Evolutionary conservation across 179 eudicot species (phyloP).

Genomic region (Beta corolliflora): DNA sequence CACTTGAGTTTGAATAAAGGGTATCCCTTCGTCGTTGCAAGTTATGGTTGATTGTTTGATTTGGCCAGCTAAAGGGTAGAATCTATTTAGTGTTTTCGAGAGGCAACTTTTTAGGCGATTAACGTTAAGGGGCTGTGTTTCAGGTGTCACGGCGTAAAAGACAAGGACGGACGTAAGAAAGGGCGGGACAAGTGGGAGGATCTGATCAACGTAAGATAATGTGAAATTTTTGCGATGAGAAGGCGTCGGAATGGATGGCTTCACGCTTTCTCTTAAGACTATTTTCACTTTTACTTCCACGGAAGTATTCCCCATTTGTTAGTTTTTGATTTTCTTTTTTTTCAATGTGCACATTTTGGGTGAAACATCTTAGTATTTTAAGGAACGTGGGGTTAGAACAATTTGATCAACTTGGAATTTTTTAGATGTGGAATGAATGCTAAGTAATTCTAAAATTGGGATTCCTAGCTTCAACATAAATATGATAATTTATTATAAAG

Average conservation of each 20-base stretch:
- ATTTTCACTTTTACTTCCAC: not conserved
- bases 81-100: not conserved
- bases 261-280: conserved; percentile 9
- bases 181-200: conserved; percentile 4
- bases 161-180: conserved; percentile 7
- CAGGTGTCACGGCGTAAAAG: not conserved
- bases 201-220: conserved; percentile 9
- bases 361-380: too few relatives aligned
- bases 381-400: too few relatives aligned
- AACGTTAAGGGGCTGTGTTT: not conserved
- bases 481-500: too few relatives aligned
- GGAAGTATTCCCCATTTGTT: not conserved
- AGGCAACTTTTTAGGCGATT: conserved; percentile 1
- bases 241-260: conserved; percentile 17
- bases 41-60: not conserved
- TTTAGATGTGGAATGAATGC: too few relatives aligned
- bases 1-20: conserved; percentile 14
- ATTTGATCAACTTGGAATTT: too few relatives aligned
- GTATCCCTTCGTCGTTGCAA: conserved; percentile 20
- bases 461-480: too few relatives aligned
- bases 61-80: conserved; percentile 24
- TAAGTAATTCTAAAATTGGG: too few relatives aligned
- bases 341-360: too few relatives aligned
- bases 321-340: too few relatives aligned
- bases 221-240: not conserved